Conservation (phyloP, 1,284 basidiomycete species). For the Ceratobasidium sp. region DNA sequence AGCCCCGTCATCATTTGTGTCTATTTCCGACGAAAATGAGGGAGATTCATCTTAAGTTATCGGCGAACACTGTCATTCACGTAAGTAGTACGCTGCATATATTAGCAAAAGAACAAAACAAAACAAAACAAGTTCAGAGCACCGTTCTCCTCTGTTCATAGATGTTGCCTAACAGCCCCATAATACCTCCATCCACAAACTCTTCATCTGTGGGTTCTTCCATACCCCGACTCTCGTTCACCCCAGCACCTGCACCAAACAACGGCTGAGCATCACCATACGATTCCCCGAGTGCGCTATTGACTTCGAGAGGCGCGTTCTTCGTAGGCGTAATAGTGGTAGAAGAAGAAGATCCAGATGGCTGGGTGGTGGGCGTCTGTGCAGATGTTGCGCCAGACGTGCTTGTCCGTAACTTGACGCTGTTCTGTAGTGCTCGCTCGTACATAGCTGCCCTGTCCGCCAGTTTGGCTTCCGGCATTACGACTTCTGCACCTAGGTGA, state of each 20-base stretch:
- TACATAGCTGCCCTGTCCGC: slow-evolving; percentile 75
- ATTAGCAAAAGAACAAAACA: no score
- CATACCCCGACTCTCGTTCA: slow-evolving; percentile 44
- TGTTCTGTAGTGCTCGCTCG: slow-evolving; percentile 78
- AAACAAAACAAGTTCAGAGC: slow-evolving; percentile 52
- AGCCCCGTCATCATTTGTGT: no score
- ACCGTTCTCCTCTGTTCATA: slow-evolving; percentile 59
- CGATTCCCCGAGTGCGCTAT: slow-evolving; percentile 73
- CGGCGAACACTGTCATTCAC: no score
- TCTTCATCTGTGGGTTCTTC: slow-evolving; percentile 61
- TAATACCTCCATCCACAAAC: slow-evolving; percentile 71
- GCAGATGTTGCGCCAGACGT: neutral
- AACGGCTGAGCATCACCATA: slow-evolving; percentile 68
- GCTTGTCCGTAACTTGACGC: slow-evolving; percentile 53
- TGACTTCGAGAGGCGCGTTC: slow-evolving; percentile 69
- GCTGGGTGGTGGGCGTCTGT: neutral
- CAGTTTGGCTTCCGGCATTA: slow-evolving; percentile 51
- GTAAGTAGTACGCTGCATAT: no score
- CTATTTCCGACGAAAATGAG: no score
- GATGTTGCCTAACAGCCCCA: slow-evolving; percentile 82
- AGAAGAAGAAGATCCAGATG: neutral
- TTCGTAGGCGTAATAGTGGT: slow-evolving; percentile 49
- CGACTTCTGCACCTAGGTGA: slow-evolving; percentile 21
- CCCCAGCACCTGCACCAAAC: slow-evolving; percentile 56
- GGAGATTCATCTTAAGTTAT: no score